phyloP scores from a whole-genome alignment of 148 eudicot species.

The Silene conica region DNA sequence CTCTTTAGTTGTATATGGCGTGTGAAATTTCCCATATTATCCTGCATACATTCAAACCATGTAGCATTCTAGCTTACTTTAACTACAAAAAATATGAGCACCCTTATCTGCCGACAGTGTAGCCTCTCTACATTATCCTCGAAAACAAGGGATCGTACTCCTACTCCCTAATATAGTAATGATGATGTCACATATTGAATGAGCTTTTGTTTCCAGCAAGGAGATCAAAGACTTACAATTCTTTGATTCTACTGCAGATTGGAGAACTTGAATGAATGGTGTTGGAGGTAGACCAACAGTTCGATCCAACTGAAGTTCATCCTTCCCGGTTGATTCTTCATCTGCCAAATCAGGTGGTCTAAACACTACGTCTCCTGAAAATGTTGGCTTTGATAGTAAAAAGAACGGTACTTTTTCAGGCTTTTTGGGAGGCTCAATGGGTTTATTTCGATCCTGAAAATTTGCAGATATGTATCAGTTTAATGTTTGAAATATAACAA shows the following conservation, averaged over 20 bases:
- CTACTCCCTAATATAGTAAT: background rate
- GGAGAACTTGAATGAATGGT: slow-evolving; percentile 57
- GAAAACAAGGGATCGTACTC: background rate
- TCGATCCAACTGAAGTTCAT: slow-evolving; percentile 21
- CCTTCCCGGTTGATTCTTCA: slow-evolving; percentile 36
- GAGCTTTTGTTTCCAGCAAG: background rate
- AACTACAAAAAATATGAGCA: no score
- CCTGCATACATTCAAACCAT: no score
- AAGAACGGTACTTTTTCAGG: slow-evolving; percentile 96
- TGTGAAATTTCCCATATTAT: background rate
- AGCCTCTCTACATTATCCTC: background rate
- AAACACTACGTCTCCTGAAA: slow-evolving; percentile 81
- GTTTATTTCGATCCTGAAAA: slow-evolving; percentile 81
- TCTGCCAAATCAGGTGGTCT: slow-evolving; percentile 41
- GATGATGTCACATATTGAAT: background rate
- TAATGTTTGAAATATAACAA: background rate
- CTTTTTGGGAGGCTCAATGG: slow-evolving; percentile 91
- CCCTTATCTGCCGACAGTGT: no score
- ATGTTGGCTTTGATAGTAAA: slow-evolving; percentile 79
- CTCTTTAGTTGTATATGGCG: background rate
- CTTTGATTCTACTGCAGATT: slow-evolving; percentile 51
- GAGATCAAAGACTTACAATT: slow-evolving; percentile 47
- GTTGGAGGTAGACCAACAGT: slow-evolving; percentile 38
- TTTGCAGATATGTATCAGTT: slow-evolving; percentile 13
- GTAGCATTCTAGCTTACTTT: no score